These are phyloP conservation scores for Candida piceae DNA, from an alignment of 805 yeast species.

Conservation along the genomic window DNA sequence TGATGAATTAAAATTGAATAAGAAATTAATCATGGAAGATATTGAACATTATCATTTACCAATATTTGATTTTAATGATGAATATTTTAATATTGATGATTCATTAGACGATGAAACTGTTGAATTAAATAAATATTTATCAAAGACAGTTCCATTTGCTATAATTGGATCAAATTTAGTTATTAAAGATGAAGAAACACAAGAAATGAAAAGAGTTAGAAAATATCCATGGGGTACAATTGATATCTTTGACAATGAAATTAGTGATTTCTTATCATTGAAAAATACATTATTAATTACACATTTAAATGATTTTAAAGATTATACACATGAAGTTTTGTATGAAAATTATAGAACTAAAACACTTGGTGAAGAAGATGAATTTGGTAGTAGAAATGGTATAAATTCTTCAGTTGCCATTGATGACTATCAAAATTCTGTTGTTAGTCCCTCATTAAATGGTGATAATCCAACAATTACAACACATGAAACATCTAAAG, in stretches of 20 bases:
- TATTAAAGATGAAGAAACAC: constrained; percentile 30
- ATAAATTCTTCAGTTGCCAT: no score
- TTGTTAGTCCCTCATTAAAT: not conserved
- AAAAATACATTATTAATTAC: constrained; percentile 77
- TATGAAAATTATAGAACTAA: constrained; percentile 89
- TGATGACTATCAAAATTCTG: not conserved
- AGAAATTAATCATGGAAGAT: constrained; percentile 71
- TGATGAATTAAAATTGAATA: constrained; percentile 65
- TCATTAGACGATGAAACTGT: constrained; percentile 26
- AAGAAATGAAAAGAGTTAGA: constrained; percentile 42
- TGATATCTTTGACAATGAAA: constrained; percentile 55
- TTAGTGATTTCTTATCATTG: constrained; percentile 74
- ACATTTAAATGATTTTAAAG: constrained; percentile 84
- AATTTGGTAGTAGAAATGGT: constrained; percentile 2
- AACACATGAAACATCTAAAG: not conserved
- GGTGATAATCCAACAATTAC: constrained; percentile 2
- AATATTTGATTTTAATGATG: constrained; percentile 71
- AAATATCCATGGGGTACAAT: constrained; percentile 67
- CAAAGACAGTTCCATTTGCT: constrained; percentile 56
- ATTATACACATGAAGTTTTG: constrained; percentile 77
- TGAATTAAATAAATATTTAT: constrained; percentile 33
- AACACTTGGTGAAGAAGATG: constrained; percentile 17
- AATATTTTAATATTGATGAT: constrained; percentile 34
- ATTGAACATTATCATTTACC: constrained; percentile 66
- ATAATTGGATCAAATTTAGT: constrained; percentile 53